Percentiles rank a stretch among this genome's conserved stretches.
Evolutionary conservation across 768 basidiomycete genomes (phyloP).

Genomic region (Mycena galopus): DNA sequence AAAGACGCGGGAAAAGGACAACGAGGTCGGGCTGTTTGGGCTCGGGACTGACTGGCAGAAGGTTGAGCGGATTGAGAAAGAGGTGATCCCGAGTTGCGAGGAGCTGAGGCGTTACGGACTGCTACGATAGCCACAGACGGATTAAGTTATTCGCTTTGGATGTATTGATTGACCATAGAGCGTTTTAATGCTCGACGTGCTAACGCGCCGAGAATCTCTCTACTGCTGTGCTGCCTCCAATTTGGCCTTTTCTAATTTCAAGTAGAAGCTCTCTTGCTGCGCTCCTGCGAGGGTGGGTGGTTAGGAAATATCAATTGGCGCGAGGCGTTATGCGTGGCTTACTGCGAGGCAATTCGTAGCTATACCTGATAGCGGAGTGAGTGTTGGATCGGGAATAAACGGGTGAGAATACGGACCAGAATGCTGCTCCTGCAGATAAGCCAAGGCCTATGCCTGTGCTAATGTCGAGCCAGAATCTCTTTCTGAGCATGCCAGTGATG

Average conservation of each 20-base stretch:
- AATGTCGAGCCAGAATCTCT: constrained; percentile 90
- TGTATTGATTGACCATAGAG: constrained; percentile 29
- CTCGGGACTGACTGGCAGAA: constrained; percentile 94
- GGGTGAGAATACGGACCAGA: constrained; percentile 73
- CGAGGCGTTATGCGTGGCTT: constrained; percentile 58
- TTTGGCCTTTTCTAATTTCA: constrained; percentile 82
- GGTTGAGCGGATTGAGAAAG: constrained; percentile 77
- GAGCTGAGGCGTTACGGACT: constrained; percentile 76
- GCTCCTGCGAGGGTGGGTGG: constrained; percentile 68
- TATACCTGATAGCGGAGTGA: constrained; percentile 73
- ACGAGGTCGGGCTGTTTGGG: constrained; percentile 89
- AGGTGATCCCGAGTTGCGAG: constrained; percentile 83
- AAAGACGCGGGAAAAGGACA: constrained; percentile 79
- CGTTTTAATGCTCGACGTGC: constrained; percentile 22
- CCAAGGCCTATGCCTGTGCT: constrained; percentile 83
- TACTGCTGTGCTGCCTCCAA: constrained; percentile 47
- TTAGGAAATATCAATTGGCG: constrained; percentile 1
- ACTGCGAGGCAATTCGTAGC: constrained; percentile 82
- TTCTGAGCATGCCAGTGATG: constrained; percentile 94
- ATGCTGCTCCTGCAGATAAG: constrained; percentile 78
- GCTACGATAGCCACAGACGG: constrained; percentile 50
- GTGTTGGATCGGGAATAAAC: constrained; percentile 39
- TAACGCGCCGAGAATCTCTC: constrained; percentile 22
- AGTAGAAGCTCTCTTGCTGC: constrained; percentile 87
- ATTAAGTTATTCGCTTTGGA: constrained; percentile 36